Evolutionary conservation across 2,329 filamentous ascomycete genomes (phyloP).

Genomic region (Coniochaeta hoffmannii): DNA sequence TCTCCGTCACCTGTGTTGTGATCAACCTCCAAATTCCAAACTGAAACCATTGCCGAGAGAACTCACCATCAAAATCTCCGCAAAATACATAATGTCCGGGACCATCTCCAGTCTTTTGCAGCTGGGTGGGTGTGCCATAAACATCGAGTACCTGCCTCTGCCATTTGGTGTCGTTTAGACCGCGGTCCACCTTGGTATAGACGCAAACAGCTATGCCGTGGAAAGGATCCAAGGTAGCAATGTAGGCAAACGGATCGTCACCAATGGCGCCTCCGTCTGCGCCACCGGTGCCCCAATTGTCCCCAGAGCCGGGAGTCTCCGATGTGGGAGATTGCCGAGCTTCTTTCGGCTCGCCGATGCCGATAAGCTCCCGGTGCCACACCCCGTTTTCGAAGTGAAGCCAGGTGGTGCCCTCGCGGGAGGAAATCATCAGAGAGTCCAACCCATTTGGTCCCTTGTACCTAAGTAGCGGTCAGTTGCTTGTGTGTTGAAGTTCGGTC

Average conservation of each 20-base stretch:
- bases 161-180: not conserved
- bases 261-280: not conserved
- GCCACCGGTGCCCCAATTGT: not conserved
- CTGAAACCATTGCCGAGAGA: not conserved
- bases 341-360: not conserved
- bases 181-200: not conserved
- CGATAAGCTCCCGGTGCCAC: not conserved
- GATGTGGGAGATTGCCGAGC: not conserved
- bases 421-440: not conserved
- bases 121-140: not conserved
- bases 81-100: not conserved
- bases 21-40: not conserved
- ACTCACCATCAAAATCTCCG: not conserved
- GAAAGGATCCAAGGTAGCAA: not conserved
- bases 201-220: not conserved
- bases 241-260: not conserved
- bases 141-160: not conserved
- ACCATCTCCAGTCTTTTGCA: not conserved
- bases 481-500: not conserved
- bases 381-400: not conserved
- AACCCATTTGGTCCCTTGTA: not conserved
- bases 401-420: slow-evolving; percentile 3
- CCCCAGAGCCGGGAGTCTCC: not conserved
- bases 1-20: not conserved
- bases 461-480: not conserved